Conservation (phyloP, 164 flowering plant genomes). For the Warburgia ugandensis region DNA sequence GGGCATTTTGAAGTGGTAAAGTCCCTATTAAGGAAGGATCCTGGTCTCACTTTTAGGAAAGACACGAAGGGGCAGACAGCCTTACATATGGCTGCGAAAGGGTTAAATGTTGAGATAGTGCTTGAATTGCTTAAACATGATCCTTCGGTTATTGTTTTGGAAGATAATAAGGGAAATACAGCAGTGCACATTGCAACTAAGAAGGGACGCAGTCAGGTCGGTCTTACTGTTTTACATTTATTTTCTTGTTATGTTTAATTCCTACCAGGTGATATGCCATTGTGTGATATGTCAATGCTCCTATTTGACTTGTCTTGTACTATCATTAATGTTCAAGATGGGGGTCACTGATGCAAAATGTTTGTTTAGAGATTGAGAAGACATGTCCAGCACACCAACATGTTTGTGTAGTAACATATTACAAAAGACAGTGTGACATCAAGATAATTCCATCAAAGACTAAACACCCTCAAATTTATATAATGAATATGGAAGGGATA, state of each 20-base stretch:
- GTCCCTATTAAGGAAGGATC: conserved; percentile 62
- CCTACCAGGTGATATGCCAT: neutral
- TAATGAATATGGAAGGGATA: too few species aligned
- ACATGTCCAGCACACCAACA: too few species aligned
- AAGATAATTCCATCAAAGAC: too few species aligned
- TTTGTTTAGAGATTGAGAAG: too few species aligned
- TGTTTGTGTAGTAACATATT: too few species aligned
- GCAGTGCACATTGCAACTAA: conserved; percentile 71
- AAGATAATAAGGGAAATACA: conserved; percentile 78
- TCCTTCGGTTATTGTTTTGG: conserved; percentile 47
- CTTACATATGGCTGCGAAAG: conserved; percentile 95
- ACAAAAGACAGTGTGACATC: too few species aligned
- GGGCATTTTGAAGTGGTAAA: conserved; percentile 82
- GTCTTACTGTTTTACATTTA: neutral
- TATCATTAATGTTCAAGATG: too few species aligned
- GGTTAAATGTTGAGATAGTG: conserved; percentile 66
- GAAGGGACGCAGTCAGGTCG: conserved; percentile 71
- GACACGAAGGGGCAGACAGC: conserved; percentile 93
- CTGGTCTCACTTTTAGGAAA: conserved; percentile 52
- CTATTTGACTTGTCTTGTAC: too few species aligned
- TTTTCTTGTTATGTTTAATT: neutral
- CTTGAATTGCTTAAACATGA: conserved; percentile 66
- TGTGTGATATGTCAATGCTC: too few species aligned
- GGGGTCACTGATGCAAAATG: too few species aligned
- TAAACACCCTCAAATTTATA: too few species aligned